Base-by-base conservation (phyloP, 1,139 yeast species). In the Geotrichum carabidarum region DNA sequence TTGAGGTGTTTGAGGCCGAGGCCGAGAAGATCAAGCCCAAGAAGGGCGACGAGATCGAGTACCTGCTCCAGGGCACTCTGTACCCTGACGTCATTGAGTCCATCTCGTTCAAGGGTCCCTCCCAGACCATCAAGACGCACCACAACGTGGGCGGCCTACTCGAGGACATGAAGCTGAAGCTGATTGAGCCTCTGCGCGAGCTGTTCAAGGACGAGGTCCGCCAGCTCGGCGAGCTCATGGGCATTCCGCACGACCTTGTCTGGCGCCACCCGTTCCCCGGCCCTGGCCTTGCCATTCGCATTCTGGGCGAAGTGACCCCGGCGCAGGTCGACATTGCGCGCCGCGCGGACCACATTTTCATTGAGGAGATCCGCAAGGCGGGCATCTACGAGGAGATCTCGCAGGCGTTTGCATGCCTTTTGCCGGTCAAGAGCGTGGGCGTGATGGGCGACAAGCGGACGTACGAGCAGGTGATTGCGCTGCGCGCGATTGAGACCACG, bases 211-310 rank as follows among this genome's bases (percentile, higher is more conserved):
- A 93, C 71, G 99, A 93, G 78, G 99, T 93, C 57, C 91, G 99
- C 75, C 87, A 84, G 67, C 79, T 93, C 66, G 99, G 99, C 73
- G 89, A 89, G 75, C 76, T 94, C 55, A 77, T 93, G 77, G 97
- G 96, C 54, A 94, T 93, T 66, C 95, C 98, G 48, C 94, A 89
- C 69, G 99, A 93, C 65, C 81, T 93, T 66, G 98, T 93, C 63
- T 91, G 99, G 98, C 88, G 99, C 80, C 99, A 93, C 71, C 99
- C 99, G 57, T 93, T 93, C 96, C 99, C 99, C 68, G 99, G 99
- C 70, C 99, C 99, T 71, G 99, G 99, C 77, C 87, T 93, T 70
- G 99, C 98, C 64, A 94, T 93, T 71, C 85, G 99, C 76, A 95
- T 93, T 57, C 78, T 93, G 57, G 99, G 99, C 65, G 98, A 91